These are phyloP conservation scores for Pestalotiopsis sp. DNA, from an alignment of 2,329 filamentous ascomycete genomes.

Conservation along the genomic window DNA sequence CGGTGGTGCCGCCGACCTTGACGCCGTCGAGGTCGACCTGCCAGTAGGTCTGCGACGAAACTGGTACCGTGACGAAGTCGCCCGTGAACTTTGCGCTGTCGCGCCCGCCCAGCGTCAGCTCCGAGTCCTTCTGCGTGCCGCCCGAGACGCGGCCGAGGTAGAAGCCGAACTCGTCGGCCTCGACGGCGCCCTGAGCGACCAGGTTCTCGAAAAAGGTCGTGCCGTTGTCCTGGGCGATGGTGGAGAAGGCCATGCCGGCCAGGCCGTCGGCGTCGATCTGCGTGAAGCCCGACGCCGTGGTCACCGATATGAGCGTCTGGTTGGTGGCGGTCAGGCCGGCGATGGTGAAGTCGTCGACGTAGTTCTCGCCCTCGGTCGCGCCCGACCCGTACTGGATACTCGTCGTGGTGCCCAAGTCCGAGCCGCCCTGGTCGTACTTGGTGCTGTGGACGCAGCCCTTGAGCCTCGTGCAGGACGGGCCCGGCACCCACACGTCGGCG, in stretches of 20 bases:
- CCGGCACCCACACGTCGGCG: conserved; percentile 6
- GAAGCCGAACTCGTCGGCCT: conserved; percentile 32
- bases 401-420: conserved; percentile 19
- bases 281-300: conserved; percentile 27
- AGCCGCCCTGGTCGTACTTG: conserved; percentile 8
- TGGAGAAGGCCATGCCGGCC: conserved; percentile 34
- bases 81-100: conserved; percentile 8
- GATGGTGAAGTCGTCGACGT: conserved; percentile 27
- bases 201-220: conserved; percentile 34
- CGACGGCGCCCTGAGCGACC: conserved; percentile 28
- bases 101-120: conserved; percentile 8
- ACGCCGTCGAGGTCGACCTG: conserved; percentile 7
- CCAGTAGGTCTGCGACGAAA: conserved; percentile 9
- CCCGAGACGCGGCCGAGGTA: conserved; percentile 26
- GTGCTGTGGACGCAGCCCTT: conserved; percentile 6
- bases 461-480: conserved; percentile 1
- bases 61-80: conserved; percentile 1
- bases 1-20: neutral
- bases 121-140: neutral
- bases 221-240: conserved; percentile 30
- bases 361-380: conserved; percentile 22
- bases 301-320: conserved; percentile 31
- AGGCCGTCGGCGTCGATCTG: conserved; percentile 35
- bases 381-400: conserved; percentile 35
- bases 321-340: conserved; percentile 14